Percentiles rank a stretch among this genome's conserved stretches.
These are phyloP conservation scores for Trebouxia sp. DNA, from an alignment of 139 green algal genomes.

Conservation along the genomic window DNA sequence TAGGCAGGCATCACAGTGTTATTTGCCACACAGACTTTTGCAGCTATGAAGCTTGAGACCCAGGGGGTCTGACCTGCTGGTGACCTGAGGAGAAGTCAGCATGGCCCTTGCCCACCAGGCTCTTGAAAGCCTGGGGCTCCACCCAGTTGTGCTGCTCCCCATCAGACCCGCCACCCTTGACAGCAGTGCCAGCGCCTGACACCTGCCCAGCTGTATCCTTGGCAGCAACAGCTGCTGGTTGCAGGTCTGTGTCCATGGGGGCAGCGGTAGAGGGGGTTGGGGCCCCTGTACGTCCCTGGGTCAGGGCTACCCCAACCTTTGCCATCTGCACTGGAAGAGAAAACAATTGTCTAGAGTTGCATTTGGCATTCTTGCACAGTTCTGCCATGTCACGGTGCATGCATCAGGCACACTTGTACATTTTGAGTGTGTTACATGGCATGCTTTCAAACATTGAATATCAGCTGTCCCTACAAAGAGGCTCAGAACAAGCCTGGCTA, in stretches of 20 bases:
- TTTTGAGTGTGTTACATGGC: no score
- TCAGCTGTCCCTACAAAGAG: no score
- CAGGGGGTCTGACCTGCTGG: constrained; percentile 60
- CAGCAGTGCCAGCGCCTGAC: constrained; percentile 24
- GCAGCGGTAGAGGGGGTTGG: neutral
- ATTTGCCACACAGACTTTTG: no score
- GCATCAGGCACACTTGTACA: no score
- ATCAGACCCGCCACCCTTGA: neutral
- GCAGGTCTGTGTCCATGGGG: constrained; percentile 5
- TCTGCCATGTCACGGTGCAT: no score
- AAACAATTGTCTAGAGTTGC: no score
- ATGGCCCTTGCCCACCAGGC: constrained; percentile 82
- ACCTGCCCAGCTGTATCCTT: constrained; percentile 20
- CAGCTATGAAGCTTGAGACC: neutral
- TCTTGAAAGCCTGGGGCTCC: constrained; percentile 83
- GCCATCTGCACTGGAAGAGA: constrained; percentile 58
- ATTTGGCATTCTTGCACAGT: no score
- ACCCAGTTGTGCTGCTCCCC: constrained; percentile 55
- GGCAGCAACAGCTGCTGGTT: neutral
- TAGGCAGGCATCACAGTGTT: no score
- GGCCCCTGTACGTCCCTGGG: constrained; percentile 57
- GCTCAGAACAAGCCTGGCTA: no score
- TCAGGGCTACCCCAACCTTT: constrained; percentile 75
- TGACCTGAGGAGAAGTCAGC: constrained; percentile 81
- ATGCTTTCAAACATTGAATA: no score